These are phyloP conservation scores for Volvox africanus DNA, from an alignment of 139 green algal species.

Conservation along the genomic window DNA sequence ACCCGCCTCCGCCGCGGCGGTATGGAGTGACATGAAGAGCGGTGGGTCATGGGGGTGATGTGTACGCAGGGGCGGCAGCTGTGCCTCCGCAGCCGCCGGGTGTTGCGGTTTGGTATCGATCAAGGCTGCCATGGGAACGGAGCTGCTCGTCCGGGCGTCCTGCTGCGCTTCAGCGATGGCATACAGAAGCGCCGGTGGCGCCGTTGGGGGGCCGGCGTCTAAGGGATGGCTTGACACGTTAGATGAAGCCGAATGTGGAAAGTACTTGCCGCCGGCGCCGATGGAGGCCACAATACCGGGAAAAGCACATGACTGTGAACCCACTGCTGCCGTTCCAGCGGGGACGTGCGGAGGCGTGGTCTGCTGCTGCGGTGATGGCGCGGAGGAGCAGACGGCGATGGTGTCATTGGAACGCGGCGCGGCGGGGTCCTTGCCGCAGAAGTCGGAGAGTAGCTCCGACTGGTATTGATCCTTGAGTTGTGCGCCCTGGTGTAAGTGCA, in stretches of 20 bases:
- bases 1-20: not conserved
- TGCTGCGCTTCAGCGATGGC: not conserved
- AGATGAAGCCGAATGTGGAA: not conserved
- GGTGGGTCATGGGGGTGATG: not conserved
- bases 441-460: not conserved
- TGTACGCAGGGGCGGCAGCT: not conserved
- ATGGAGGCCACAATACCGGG: not conserved
- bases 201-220: not conserved
- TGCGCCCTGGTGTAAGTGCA: not conserved
- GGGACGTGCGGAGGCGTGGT: not conserved
- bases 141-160: not conserved
- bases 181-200: not conserved
- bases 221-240: not conserved
- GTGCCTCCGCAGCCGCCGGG: not conserved
- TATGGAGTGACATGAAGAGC: constrained; percentile 13
- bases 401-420: not conserved
- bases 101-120: not conserved
- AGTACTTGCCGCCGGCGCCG: not conserved
- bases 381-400: not conserved
- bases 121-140: not conserved
- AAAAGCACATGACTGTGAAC: not conserved
- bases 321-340: not conserved
- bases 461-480: not conserved
- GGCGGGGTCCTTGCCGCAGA: not conserved
- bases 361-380: not conserved